Base-by-base conservation (phyloP, 148 eudicot species). In the Hydrangea macrophylla region DNA sequence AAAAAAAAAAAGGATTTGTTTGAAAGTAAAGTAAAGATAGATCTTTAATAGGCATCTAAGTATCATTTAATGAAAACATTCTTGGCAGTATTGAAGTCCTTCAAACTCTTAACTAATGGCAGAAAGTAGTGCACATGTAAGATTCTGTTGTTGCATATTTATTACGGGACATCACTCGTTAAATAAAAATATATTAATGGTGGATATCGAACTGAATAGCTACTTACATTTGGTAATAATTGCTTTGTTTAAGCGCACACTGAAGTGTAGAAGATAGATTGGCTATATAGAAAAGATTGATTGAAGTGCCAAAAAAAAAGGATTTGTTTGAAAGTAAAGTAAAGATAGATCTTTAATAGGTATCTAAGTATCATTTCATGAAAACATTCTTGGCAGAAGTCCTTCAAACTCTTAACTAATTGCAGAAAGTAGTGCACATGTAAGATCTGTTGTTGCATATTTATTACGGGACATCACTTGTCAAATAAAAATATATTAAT, bases 151-250 rank as follows among this genome's bases (percentile, higher is more conserved):
- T 20, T 26, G 50, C 18, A 55, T 51, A 63, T 17, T 8, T 17
- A 44, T n/a, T 24, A 62, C 26, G 26, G n/a, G 24, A 51, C 28
- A 17, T 54, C 53, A 56, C n/a, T n/a, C n/a, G n/a, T n/a, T n/a
- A n/a, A n/a, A n/a, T n/a, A n/a, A n/a, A n/a, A n/a, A n/a, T n/a
- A n/a, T n/a, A n/a, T n/a, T n/a, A n/a, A n/a, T n/a, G 32, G 55
- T 33, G 26, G 24, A 51, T 22, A 17, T 54, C 53, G 39, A 36
- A 56, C 26, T 26, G 18, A 55, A 50, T 26, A 67, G 9, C 51
- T 37, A 83, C 86, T 81, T 79, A 93, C 96, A 77, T 79, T 37
- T 75, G 89, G 69, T 78, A n/a, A n/a, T n/a, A n/a, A n/a, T n/a
- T n/a, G 22, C 53, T 48, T 11, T 15, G 3, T 11, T 2, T 11